These are phyloP conservation scores for Canavalia gladiata DNA, from an alignment of 306 rosid species.

Conservation along the genomic window DNA sequence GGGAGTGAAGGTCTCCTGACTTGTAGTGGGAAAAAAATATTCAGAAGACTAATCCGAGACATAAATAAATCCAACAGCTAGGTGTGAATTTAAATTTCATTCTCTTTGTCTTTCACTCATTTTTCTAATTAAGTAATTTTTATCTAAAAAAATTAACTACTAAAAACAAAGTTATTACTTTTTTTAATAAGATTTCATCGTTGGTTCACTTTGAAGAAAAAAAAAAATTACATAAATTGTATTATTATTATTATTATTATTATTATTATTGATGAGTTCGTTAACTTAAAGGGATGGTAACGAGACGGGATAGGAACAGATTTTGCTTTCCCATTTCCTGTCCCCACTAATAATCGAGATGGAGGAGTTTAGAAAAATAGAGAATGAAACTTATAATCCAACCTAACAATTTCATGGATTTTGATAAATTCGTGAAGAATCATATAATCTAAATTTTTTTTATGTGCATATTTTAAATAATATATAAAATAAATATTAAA, in stretches of 20 bases:
- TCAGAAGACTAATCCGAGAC: not conserved
- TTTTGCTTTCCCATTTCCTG: no score
- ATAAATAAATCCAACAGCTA: not conserved
- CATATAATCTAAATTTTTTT: no score
- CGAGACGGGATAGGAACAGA: no score
- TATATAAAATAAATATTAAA: no score
- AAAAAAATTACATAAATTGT: not conserved
- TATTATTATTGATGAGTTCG: not conserved
- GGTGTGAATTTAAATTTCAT: not conserved
- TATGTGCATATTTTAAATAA: no score
- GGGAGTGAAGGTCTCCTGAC: not conserved
- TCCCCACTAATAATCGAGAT: no score
- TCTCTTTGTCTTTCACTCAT: not conserved
- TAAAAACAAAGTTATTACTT: no score
- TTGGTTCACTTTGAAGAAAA: not conserved
- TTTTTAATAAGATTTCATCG: not conserved
- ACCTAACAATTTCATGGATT: no score
- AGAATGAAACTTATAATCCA: no score
- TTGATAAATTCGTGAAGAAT: no score
- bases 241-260: not conserved
- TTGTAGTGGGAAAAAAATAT: not conserved
- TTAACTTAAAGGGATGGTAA: not conserved
- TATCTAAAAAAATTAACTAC: no score
- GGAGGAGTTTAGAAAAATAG: no score
- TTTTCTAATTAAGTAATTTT: not conserved